These are phyloP conservation scores for Amylocystis lapponica DNA, from an alignment of 768 basidiomycete genomes.

Conservation along the genomic window DNA sequence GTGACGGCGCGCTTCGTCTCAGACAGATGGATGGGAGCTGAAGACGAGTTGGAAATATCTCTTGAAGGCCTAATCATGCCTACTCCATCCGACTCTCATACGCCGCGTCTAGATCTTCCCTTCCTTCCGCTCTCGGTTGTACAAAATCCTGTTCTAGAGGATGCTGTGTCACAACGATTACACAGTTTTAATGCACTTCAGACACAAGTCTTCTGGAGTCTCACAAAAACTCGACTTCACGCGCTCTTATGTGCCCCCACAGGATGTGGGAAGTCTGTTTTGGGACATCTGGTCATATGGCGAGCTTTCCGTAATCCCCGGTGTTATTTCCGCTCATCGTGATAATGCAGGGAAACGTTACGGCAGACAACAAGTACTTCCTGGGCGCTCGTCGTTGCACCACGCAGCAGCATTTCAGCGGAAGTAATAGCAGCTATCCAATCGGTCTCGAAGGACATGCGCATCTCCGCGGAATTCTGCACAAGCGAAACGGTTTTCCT, in stretches of 20 bases:
- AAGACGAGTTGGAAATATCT: constrained; percentile 60
- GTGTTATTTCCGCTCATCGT: constrained; percentile 10
- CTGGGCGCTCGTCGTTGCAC: constrained; percentile 61
- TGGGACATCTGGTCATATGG: constrained; percentile 66
- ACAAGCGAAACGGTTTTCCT: constrained; percentile 28
- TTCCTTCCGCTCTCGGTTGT: constrained; percentile 58
- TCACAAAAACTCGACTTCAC: constrained; percentile 62
- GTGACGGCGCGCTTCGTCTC: constrained; percentile 78
- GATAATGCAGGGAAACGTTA: constrained; percentile 48
- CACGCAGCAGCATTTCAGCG: constrained; percentile 48
- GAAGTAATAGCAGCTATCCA: constrained; percentile 54
- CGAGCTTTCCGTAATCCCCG: constrained; percentile 31
- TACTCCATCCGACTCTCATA: constrained; percentile 43
- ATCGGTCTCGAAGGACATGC: constrained; percentile 29
- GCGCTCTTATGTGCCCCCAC: constrained; percentile 73
- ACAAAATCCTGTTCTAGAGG: constrained; percentile 39
- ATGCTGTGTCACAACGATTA: constrained; percentile 40
- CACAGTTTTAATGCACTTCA: constrained; percentile 78
- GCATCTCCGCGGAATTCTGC: constrained; percentile 35
- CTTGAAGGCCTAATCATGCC: constrained; percentile 80
- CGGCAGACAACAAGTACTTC: constrained; percentile 33
- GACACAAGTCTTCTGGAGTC: constrained; percentile 83
- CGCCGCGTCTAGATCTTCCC: constrained; percentile 65
- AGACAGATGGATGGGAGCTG: constrained; percentile 91
- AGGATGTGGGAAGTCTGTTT: constrained; percentile 72